Evolutionary conservation across 2,329 filamentous ascomycete genomes (phyloP).

Genomic region (Ascochyta fabae): DNA sequence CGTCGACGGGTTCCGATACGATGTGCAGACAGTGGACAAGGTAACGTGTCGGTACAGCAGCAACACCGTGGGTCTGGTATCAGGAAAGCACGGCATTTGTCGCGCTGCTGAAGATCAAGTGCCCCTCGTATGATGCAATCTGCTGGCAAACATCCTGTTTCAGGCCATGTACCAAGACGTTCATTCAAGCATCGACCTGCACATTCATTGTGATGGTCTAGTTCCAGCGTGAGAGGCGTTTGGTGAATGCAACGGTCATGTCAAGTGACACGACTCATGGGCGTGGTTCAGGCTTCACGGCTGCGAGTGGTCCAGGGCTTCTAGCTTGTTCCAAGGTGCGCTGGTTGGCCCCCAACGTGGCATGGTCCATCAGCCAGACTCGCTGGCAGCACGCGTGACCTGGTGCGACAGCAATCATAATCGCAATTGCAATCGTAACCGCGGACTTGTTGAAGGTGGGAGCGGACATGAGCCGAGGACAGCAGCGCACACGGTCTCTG

Average conservation of each 20-base stretch:
- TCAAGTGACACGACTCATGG: conserved; percentile 37
- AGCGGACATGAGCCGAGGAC: neutral
- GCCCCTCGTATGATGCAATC: conserved; percentile 34
- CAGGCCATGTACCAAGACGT: conserved; percentile 4
- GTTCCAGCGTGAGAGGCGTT: neutral
- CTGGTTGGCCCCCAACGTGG: conserved; percentile 39
- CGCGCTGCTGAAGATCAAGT: conserved; percentile 19
- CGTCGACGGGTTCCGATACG: conserved; percentile 21
- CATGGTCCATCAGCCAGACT: conserved; percentile 24
- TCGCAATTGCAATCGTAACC: neutral
- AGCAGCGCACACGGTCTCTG: too few relatives aligned
- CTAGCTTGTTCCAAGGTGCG: conserved; percentile 40
- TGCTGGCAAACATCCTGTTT: conserved; percentile 19
- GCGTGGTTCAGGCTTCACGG: conserved; percentile 14
- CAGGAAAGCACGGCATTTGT: conserved; percentile 25
- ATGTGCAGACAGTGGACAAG: conserved; percentile 17
- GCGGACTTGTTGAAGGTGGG: neutral
- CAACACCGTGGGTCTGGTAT: conserved; percentile 23
- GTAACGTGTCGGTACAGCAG: conserved; percentile 20
- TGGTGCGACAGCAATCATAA: conserved; percentile 29
- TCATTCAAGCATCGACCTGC: conserved; percentile 4
- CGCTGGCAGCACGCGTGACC: conserved; percentile 32
- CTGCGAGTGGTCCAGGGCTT: conserved; percentile 34
- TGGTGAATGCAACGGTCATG: conserved; percentile 2
- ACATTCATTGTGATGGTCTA: conserved; percentile 4